phyloP scores from a whole-genome alignment of 176 grass and related monocot genomes.

The Zea luxurians region DNA sequence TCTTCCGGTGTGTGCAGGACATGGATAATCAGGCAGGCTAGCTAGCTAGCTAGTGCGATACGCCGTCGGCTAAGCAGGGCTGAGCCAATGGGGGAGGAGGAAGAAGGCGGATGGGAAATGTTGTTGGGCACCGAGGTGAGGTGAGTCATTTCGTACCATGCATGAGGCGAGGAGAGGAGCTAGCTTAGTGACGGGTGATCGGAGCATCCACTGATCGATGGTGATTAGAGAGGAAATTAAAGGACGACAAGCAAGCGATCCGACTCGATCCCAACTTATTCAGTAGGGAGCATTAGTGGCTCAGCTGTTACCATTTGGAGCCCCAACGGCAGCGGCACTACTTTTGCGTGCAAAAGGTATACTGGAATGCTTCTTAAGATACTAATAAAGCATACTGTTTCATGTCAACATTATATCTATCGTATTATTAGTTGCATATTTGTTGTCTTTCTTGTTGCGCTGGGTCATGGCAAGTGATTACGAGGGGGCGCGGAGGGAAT shows the following conservation, averaged over 20 bases:
- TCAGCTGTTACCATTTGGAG: slow-evolving; percentile 36
- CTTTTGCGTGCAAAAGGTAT: slow-evolving; percentile 28
- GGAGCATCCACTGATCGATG: slow-evolving; percentile 43
- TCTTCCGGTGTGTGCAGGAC: slow-evolving; percentile 37
- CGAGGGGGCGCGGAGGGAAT: not conserved
- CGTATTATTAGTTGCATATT: not conserved
- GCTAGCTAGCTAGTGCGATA: slow-evolving; percentile 13
- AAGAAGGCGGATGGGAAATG: slow-evolving; percentile 35
- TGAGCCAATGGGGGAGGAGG: slow-evolving; percentile 39
- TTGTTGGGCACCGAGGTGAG: slow-evolving; percentile 4
- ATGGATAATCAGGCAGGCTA: slow-evolving; percentile 37
- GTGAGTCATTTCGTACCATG: not conserved
- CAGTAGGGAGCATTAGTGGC: slow-evolving; percentile 31
- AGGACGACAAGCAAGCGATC: slow-evolving; percentile 26
- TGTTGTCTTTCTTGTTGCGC: not conserved
- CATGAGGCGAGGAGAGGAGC: no score
- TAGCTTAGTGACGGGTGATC: slow-evolving; percentile 43
- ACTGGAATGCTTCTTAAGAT: not conserved
- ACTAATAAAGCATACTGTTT: slow-evolving; percentile 11
- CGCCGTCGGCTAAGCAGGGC: slow-evolving; percentile 36
- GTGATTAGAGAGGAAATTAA: slow-evolving; percentile 3
- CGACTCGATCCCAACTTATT: slow-evolving; percentile 52
- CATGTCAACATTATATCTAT: slow-evolving; percentile 31
- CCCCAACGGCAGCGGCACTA: not conserved
- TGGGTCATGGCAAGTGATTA: not conserved